phyloP scores from a whole-genome alignment of 192 early-diverging fungal genomes.

The Entomortierella parvispora region DNA sequence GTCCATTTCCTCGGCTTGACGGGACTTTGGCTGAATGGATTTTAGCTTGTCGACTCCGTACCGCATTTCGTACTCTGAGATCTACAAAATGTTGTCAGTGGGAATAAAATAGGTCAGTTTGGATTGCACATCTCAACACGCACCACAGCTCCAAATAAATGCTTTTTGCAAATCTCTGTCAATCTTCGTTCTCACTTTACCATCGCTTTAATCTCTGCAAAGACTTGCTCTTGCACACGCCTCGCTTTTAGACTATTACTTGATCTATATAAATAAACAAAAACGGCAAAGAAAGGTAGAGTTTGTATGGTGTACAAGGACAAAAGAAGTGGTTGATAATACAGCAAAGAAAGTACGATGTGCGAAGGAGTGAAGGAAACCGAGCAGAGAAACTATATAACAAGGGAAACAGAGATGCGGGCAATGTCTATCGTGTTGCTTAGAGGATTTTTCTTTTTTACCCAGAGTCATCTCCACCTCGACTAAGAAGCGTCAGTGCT shows the following conservation, averaged over 20 bases:
- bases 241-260: slow-evolving; percentile 43
- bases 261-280: slow-evolving; percentile 29
- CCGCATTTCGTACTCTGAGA: slow-evolving; percentile 15
- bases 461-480: slow-evolving; percentile 42
- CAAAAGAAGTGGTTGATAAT: not conserved
- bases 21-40: slow-evolving; percentile 21
- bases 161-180: too few relatives aligned
- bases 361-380: not conserved
- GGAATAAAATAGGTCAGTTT: too few relatives aligned
- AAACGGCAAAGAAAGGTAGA: not conserved
- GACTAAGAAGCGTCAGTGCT: slow-evolving; percentile 39
- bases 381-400: not conserved
- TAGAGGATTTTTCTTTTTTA: not conserved
- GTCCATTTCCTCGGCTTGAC: slow-evolving; percentile 32
- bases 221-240: slow-evolving; percentile 43
- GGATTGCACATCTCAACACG: not conserved
- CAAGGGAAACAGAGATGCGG: not conserved
- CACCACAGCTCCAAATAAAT: too few relatives aligned
- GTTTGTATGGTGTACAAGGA: slow-evolving; percentile 3
- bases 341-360: not conserved
- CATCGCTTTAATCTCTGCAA: slow-evolving; percentile 49
- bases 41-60: slow-evolving; percentile 26
- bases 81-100: slow-evolving; percentile 13
- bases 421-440: not conserved
- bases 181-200: slow-evolving; percentile 6